Evolutionary conservation across 495 filamentous ascomycete species (phyloP), one percentile per base, ranked within the genome.

Genomic region (Oleoguttula mirabilis): DNA sequence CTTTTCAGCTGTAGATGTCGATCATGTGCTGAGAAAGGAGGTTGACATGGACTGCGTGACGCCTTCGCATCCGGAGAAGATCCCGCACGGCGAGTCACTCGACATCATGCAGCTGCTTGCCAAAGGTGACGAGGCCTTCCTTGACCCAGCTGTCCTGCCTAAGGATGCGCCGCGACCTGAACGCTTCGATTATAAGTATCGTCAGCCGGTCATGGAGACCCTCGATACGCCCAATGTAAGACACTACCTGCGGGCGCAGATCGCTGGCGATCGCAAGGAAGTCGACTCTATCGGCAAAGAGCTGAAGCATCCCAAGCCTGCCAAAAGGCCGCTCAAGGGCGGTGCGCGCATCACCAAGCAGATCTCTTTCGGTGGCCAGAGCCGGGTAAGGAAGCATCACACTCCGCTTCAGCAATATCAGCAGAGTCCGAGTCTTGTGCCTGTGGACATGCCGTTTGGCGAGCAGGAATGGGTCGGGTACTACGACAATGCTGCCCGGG

Each of bases 31-130:
- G 12, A 79, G 90, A 25, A 98, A 98, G 58, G 90, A 98, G 55
- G 92, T 98, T 15, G 79, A 96, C 56, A 92, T 98, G 84, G 82
- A 94, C 55, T 98, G 90, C 58, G 60, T 94, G 35, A 98, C 90
- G 1, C 90, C 92, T 7, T 87, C 80, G 28, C 82, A 96, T 55
- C 76, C 73, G 0, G 61, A 70, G 19, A 72, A 75, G 27, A 95
- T 98, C 36, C 75, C 83, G 0, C 82, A 77, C 6, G 90, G 90
- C 22, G 87, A 96, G 63, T 82, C 72, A 41, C 53, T 96, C 16
- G 84, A 87, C 56, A 94, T 98, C 35, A 48, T 58, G 12, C 61
- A 77, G 25, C 72, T 98, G 3, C 68, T 96, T 8, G 69, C 71
- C 2, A 86, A 80, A 56, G 80, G 79, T 16, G 52, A 67, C 1